Conservation (phyloP, 1,284 basidiomycete species). For the Gymnopus androsaceus region DNA sequence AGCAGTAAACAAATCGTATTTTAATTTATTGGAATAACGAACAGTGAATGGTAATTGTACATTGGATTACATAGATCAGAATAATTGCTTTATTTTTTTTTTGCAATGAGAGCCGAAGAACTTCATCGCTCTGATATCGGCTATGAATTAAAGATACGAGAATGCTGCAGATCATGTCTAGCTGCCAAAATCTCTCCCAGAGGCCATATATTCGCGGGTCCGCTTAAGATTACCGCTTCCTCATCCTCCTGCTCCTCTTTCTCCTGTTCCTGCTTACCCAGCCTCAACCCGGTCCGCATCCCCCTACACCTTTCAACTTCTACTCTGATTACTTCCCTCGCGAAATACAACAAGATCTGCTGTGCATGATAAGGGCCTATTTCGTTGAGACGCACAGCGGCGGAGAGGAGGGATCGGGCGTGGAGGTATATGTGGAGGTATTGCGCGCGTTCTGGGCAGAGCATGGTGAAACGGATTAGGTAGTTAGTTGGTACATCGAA, state of each 20-base stretch:
- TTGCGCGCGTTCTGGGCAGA: constrained; percentile 66
- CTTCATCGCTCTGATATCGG: too few species aligned
- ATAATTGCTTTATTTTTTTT: too few species aligned
- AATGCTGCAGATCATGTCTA: constrained; percentile 93
- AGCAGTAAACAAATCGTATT: constrained; percentile 11
- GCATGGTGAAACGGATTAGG: background rate
- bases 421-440: constrained; percentile 93
- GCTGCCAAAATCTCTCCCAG: constrained; percentile 91
- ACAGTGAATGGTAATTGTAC: too few species aligned
- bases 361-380: constrained; percentile 94
- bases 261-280: constrained; percentile 17
- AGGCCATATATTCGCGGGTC: constrained; percentile 92
- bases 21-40: background rate
- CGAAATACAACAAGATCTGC: constrained; percentile 77
- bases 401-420: constrained; percentile 85
- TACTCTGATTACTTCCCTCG: constrained; percentile 64
- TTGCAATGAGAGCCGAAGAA: too few species aligned
- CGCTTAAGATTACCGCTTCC: constrained; percentile 41
- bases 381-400: constrained; percentile 88
- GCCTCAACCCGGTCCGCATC: constrained; percentile 44
- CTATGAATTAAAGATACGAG: constrained; percentile 86
- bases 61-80: too few species aligned
- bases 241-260: constrained; percentile 27
- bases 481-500: background rate
- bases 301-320: constrained; percentile 47